phyloP scores from a whole-genome alignment of 2,329 filamentous ascomycete genomes.

The Arthrinium puccinioides region DNA sequence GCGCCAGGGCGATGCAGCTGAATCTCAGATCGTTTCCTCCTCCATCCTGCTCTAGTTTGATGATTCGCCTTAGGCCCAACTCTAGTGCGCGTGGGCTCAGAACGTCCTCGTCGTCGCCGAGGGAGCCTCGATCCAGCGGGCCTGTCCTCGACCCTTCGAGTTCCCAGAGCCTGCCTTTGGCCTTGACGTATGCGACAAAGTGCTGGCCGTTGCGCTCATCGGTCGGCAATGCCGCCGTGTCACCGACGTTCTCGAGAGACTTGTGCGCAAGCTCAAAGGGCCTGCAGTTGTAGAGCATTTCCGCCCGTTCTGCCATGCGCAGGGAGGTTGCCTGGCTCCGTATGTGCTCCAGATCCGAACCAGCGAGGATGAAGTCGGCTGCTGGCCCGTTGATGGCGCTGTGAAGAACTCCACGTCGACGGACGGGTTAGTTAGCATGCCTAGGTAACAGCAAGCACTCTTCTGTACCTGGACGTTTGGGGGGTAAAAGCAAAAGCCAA shows the following conservation, averaged over 20 bases:
- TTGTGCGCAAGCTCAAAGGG: slow-evolving; percentile 68
- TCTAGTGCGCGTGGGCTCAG: slow-evolving; percentile 62
- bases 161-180: slow-evolving; percentile 64
- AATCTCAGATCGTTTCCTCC: slow-evolving; percentile 27
- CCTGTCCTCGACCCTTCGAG: slow-evolving; percentile 70
- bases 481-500: too few relatives aligned
- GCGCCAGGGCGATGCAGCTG: slow-evolving; percentile 30
- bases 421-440: too few relatives aligned
- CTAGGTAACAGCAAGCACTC: too few relatives aligned
- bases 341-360: slow-evolving; percentile 50
- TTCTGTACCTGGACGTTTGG: too few relatives aligned
- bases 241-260: slow-evolving; percentile 59
- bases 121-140: slow-evolving; percentile 57
- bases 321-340: slow-evolving; percentile 57
- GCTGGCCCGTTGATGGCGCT: slow-evolving; percentile 63
- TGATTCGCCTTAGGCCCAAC: slow-evolving; percentile 41
- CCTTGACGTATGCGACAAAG: slow-evolving; percentile 75
- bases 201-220: slow-evolving; percentile 62
- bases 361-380: slow-evolving; percentile 42
- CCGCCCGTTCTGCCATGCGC: slow-evolving; percentile 52
- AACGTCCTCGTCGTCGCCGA: slow-evolving; percentile 52
- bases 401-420: too few relatives aligned
- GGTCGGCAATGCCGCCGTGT: slow-evolving; percentile 56
- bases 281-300: slow-evolving; percentile 63
- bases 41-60: slow-evolving; percentile 26